Base-by-base conservation (phyloP, 371 early-diverging fungal genomes). In the Lichtheimia ornata region DNA sequence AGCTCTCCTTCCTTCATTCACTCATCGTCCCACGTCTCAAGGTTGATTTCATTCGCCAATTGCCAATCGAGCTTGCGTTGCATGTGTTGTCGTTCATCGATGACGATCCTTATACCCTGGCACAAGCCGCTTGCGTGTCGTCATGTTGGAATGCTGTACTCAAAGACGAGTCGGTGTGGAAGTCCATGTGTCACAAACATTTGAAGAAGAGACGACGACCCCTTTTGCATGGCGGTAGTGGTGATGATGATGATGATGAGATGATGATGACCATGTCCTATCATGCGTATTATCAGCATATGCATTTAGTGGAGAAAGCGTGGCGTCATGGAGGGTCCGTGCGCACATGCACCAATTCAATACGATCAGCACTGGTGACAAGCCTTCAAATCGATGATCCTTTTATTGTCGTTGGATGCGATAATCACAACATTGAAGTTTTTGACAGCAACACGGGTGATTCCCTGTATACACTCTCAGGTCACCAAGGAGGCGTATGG, bases 401-500 rank as follows among this genome's bases (percentile, higher is more conserved):
- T 41, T 91, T 88, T 62, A 89, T 94, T 64, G 92, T 93, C 4
- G 87, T 89, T 12, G 94, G 93, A 53, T 91, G 92, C 20, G 94
- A 94, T 64, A 92, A 93, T 63, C 86, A 87, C 62, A 79, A 85
- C 5, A 93, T 93, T 57, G 89, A 92, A 62, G 86, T 94, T 24
- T 94, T 91, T 77, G 90, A 90, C 68, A 84, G 86, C 14, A 72
- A 70, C 11, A 83, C 87, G 17, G 93, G 93, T 0, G 69, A 76
- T 14, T 69, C 86, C 24, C 62, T 85, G 17, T 74, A 86, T 62
- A 82, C 84, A 22, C 76, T 95, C 13, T 77, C 77, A 42, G 96
- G 96, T 1, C 97, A 97, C 75, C 84, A 84, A 44, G 96, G 96
- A n/a, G 96, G 97, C 28, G 94, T 97, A 2, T 97, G 97, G 97